Percentiles rank a stretch among this genome's conserved stretches.
Evolutionary conservation across 176 grass and related monocot species (phyloP).

Genomic region (Microstegium vimineum): DNA sequence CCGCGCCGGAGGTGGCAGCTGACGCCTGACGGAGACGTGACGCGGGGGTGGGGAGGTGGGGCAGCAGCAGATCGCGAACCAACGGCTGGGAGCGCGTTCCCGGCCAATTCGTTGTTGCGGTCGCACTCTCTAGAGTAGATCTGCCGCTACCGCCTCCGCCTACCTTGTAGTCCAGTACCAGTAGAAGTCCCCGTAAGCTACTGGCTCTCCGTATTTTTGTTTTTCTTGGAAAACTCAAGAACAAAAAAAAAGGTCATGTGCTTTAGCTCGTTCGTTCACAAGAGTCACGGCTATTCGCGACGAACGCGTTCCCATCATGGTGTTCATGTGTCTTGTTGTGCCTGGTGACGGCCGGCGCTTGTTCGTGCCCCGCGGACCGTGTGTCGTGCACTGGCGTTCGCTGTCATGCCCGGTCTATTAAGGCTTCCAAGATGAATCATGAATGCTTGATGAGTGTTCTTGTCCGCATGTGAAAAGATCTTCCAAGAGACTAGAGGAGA

Average conservation of each 20-base stretch:
- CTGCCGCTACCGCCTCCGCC: too few species aligned
- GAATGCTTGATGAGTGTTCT: too few species aligned
- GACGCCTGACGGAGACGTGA: not conserved
- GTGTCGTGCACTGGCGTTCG: too few species aligned
- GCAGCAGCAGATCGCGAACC: conserved; percentile 37
- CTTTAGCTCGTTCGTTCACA: not conserved
- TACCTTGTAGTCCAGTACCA: too few species aligned
- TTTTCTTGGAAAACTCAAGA: too few species aligned
- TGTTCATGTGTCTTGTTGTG: not conserved
- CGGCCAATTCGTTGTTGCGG: not conserved
- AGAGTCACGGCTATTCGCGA: not conserved
- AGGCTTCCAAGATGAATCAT: too few species aligned
- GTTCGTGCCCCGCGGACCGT: not conserved
- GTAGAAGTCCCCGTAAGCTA: not conserved
- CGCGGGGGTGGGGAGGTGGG: not conserved
- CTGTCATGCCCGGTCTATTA: too few species aligned
- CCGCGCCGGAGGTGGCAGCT: conserved; percentile 1
- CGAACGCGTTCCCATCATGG: not conserved
- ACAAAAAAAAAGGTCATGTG: not conserved
- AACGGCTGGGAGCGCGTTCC: conserved; percentile 46
- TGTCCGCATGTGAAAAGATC: too few species aligned
- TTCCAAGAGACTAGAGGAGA: too few species aligned
- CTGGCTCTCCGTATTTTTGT: not conserved
- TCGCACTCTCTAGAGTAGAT: not conserved
- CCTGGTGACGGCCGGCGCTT: not conserved